phyloP scores from a whole-genome alignment of 306 rosid genomes.

The Lathyrus aphaca region DNA sequence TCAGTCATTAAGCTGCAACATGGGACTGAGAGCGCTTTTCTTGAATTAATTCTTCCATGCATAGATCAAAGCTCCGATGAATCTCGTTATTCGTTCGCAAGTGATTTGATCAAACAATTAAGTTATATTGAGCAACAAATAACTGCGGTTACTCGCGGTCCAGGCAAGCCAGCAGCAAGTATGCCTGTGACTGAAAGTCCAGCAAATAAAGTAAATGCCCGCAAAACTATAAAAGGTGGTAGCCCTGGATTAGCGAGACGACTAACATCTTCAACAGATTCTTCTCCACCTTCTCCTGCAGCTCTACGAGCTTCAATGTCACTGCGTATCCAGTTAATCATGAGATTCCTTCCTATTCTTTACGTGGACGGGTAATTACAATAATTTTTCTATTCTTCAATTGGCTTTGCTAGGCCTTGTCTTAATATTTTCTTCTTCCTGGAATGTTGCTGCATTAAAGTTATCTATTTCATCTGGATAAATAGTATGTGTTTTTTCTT shows the following conservation, averaged over 20 bases:
- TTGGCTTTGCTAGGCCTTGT: constrained; percentile 1
- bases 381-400: constrained; percentile 1
- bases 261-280: constrained; percentile 57
- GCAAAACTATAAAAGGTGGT: constrained; percentile 72
- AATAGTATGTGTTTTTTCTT: constrained; percentile 19
- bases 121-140: constrained; percentile 74
- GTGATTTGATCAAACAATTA: constrained; percentile 85
- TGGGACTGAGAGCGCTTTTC: constrained; percentile 80
- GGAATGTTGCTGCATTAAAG: not conserved
- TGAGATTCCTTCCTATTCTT: constrained; percentile 88
- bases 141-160: constrained; percentile 64
- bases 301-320: constrained; percentile 83
- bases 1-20: constrained; percentile 55
- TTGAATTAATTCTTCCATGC: constrained; percentile 84
- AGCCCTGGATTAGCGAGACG: constrained; percentile 88
- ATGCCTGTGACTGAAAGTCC: constrained; percentile 73
- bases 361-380: constrained; percentile 72
- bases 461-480: not conserved
- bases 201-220: constrained; percentile 66
- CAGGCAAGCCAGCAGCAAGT: constrained; percentile 65
- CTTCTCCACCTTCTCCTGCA: constrained; percentile 71
- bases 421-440: constrained; percentile 13
- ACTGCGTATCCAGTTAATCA: constrained; percentile 75
- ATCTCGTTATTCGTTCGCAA: constrained; percentile 81
- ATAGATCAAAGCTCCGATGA: constrained; percentile 93